Percentiles rank a stretch among this genome's conserved stretches.
Evolutionary conservation across 768 basidiomycete genomes (phyloP).

Genomic region (Boletus insuetus): DNA sequence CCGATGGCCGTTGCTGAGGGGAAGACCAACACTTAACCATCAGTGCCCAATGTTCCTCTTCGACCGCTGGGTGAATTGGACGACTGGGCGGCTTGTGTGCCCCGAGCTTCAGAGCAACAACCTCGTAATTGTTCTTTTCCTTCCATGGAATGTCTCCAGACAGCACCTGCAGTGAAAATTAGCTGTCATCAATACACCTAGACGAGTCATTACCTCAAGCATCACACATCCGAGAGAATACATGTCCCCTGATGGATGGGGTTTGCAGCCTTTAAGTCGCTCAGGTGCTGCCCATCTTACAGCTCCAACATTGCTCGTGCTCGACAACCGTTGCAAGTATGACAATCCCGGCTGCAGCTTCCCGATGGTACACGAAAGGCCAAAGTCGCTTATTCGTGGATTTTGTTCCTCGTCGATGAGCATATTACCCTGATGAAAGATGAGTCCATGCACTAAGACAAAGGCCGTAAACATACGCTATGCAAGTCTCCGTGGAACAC

Average conservation of each 20-base stretch:
- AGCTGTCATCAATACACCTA: background rate
- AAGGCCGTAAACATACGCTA: background rate
- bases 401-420: background rate
- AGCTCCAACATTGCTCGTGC: background rate
- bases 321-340: background rate
- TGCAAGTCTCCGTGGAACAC: background rate
- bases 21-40: background rate
- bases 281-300: constrained; percentile 2
- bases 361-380: background rate
- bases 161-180: background rate
- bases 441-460: background rate
- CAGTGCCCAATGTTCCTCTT: background rate
- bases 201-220: background rate
- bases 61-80: background rate
- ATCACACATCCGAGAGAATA: constrained; percentile 3
- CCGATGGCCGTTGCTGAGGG: background rate
- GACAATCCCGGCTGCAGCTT: background rate
- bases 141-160: constrained; percentile 9
- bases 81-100: background rate
- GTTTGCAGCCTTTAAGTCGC: background rate
- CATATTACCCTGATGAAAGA: background rate
- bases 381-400: background rate
- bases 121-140: background rate
- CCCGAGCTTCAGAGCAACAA: background rate
- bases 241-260: background rate